Conservation (phyloP, 257 asterid species). For the Anisodus acutangulus region DNA sequence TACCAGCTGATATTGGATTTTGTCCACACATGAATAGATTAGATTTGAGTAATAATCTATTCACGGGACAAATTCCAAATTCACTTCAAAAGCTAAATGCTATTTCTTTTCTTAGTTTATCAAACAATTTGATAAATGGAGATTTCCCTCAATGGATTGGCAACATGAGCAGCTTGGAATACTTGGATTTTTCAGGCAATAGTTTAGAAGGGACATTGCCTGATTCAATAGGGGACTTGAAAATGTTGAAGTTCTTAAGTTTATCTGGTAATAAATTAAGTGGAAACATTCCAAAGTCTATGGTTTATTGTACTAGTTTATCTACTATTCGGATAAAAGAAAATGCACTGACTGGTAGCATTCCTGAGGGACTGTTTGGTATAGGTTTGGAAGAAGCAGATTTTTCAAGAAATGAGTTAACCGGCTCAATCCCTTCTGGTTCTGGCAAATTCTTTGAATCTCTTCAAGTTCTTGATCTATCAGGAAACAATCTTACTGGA, state of each 20-base stretch:
- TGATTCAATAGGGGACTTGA: conserved; percentile 55
- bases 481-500: conserved; percentile 68
- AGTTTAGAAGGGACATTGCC: conserved; percentile 63
- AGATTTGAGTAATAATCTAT: conserved; percentile 59
- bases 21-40: conserved; percentile 67
- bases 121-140: conserved; percentile 62
- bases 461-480: conserved; percentile 69
- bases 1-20: conserved; percentile 73
- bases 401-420: conserved; percentile 68
- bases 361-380: conserved; percentile 65
- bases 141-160: conserved; percentile 77
- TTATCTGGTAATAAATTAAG: conserved; percentile 52
- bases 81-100: conserved; percentile 56
- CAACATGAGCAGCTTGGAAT: conserved; percentile 51
- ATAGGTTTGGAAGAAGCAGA: conserved; percentile 71
- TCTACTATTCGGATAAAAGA: conserved; percentile 57
- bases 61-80: conserved; percentile 58
- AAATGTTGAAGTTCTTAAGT: conserved; percentile 47
- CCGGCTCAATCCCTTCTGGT: conserved; percentile 66
- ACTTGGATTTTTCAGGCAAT: conserved; percentile 64
- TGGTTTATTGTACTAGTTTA: conserved; percentile 46
- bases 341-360: conserved; percentile 59
- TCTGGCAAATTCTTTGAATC: conserved; percentile 61
- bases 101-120: conserved; percentile 48
- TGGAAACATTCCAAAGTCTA: conserved; percentile 65